Base-by-base conservation (phyloP, 164 flowering plant genomes). In the Piper longum region DNA sequence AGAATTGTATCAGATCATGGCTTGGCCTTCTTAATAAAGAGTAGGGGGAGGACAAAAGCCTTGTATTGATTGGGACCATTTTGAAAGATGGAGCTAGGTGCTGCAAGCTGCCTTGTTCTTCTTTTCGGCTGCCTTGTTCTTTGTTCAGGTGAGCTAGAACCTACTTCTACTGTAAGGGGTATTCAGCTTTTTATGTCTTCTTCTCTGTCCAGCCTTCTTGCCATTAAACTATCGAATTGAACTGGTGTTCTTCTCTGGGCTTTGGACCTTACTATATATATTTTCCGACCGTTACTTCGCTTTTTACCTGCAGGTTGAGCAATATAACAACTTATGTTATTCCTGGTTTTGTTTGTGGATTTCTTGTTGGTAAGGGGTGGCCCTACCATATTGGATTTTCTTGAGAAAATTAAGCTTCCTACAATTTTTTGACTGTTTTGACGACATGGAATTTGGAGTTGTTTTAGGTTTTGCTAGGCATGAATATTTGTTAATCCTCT, bases 111-210 rank as follows among this genome's bases (percentile, higher is more conserved):
- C 68, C 54, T 71, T 43, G 54, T 72, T 26, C 64, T 74, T 76
- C 64, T 75, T 39, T 67, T 75, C 2, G 36, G 36, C 56, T 61
- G 64, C 62, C 61, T 77, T 63, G n/a, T 75, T 55, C 64, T 81
- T 48, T 62, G 64, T 65, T 72, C 86, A 82, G 86, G 89, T 85
- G 43, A 79, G 64, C 59, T 19, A n/a, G 16, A 43, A 60, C 40
- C 13, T 56, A 4, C 39, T 14, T 36, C 39, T 18, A 41, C 40
- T 16, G 18, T 8, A 55, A 55, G 2, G 57, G 57, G 57, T 55
- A 16, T 18, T 5, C 39, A 7, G 19, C 9, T 56, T 56, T 26
- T 6, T 56, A 7, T 56, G 2, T 2, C 52, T 9, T 9, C 60
- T 26, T 8, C 36, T 26, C 36, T 26, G 36, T 26, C 36, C 2